phyloP scores from a whole-genome alignment of 495 filamentous ascomycete genomes.

The Podospora pseudocomata region DNA sequence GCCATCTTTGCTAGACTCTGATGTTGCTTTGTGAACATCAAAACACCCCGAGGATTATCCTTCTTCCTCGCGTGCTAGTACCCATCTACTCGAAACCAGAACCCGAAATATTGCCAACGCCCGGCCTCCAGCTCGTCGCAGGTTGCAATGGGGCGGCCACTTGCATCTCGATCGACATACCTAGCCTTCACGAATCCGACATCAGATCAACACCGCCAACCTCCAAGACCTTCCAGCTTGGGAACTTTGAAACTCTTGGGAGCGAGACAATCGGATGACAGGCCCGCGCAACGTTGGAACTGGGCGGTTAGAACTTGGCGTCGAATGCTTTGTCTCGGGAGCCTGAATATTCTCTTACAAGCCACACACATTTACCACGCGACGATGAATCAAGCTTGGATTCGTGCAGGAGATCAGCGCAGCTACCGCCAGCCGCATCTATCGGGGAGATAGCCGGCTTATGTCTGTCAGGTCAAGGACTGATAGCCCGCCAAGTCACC shows the following conservation, averaged over 20 bases:
- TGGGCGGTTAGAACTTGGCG: background rate
- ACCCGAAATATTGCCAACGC: background rate
- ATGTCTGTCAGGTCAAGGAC: background rate
- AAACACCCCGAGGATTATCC: background rate
- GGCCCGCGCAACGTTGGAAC: background rate
- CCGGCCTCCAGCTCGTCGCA: background rate
- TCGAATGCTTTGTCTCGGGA: background rate
- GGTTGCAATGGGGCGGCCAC: background rate
- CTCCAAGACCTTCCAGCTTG: background rate
- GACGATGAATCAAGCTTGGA: background rate
- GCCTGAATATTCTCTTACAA: background rate
- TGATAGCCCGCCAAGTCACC: slow-evolving; percentile 8
- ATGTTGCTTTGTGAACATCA: background rate
- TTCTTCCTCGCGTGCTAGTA: background rate
- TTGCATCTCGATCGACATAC: background rate
- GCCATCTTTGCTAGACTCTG: background rate
- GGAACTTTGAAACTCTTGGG: background rate
- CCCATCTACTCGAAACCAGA: background rate
- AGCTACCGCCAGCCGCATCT: background rate
- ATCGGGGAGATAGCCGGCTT: background rate
- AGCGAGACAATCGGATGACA: background rate
- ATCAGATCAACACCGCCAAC: background rate
- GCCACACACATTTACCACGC: background rate
- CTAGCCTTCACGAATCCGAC: background rate
- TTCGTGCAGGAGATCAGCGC: background rate